Base-by-base conservation (phyloP, 108 stramenopile genomes). In the Pseudonitzschia multistriata region DNA sequence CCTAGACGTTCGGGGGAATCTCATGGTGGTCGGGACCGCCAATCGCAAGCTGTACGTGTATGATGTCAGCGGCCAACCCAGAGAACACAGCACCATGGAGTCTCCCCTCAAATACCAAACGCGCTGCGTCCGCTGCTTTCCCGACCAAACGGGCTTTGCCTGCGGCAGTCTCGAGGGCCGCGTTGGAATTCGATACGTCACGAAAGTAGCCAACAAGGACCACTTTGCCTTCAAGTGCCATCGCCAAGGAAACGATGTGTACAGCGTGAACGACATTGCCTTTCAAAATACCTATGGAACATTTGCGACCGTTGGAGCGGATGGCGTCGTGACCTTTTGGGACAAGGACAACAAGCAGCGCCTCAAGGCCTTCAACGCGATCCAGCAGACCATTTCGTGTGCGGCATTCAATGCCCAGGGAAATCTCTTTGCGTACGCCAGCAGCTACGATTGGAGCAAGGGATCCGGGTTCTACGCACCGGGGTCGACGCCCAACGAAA, bases 201-300 rank as follows among this genome's bases (percentile, higher is more conserved):
- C 93, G 56, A 90, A 91, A 56, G 81, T 87, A 40, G 76, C 77
- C 39, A 93, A 88, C 33, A 82, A 84, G 35, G 88, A 95, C 30
- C 84, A 85, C 61, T 99, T 98, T 85, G 96, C 96, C 40, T 99
- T 99, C 85, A 97, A 97, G 76, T 99, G 98, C 73, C 98, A 99
- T 86, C 81, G 94, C 65, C 81, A 91, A 49, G 88, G 86, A 31
- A 59, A 45, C 39, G 74, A 86, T 72, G 87, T 83, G 0, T 97
- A 82, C 73, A 68, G 88, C 22, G 97, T 99, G 53, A 99, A 99
- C 85, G 82, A 68, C 54, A 90, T 99, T 71, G 88, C 87, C 42
- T 98, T 98, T 83, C 90, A 89, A 2, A 73, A 78, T 35, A 74
- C 74, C 60, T 90, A 82, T 74, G 94, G 93, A 42, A 96, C 95